Evolutionary conservation across 2,329 filamentous ascomycete genomes (phyloP).

Genomic region (Emmonsiellopsis sp.): DNA sequence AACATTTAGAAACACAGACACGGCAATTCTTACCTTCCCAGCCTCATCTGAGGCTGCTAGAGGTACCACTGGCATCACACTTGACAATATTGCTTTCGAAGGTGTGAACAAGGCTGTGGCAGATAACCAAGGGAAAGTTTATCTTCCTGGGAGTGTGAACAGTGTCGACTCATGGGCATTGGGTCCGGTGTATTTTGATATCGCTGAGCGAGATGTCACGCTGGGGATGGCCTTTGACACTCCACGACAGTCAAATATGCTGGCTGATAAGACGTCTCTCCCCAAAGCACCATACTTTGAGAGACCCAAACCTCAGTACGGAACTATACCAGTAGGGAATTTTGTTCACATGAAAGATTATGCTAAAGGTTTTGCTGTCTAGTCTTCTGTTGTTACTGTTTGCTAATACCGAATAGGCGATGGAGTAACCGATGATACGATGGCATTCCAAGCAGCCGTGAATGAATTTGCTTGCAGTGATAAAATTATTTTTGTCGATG

Average conservation of each 20-base stretch:
- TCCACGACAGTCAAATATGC: not conserved
- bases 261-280: not conserved
- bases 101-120: conserved; percentile 2
- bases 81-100: conserved; percentile 5
- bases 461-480: not conserved
- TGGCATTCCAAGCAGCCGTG: conserved; percentile 1
- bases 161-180: conserved; percentile 4
- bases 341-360: conserved; percentile 5
- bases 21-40: not conserved
- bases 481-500: conserved; percentile 1
- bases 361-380: not conserved
- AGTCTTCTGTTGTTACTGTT: not conserved
- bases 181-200: conserved; percentile 2
- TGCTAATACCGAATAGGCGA: conserved; percentile 1
- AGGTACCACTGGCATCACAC: conserved; percentile 4
- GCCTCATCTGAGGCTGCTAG: not conserved
- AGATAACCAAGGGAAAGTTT: conserved; percentile 4
- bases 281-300: conserved; percentile 5
- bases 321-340: not conserved
- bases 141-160: not conserved
- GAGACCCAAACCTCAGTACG: conserved; percentile 11
- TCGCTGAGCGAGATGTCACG: not conserved
- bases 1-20: conserved; percentile 1
- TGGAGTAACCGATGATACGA: conserved; percentile 2
- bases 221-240: not conserved